These are phyloP conservation scores for Chlorella sp. DNA, from an alignment of 139 green algal species.

Conservation along the genomic window DNA sequence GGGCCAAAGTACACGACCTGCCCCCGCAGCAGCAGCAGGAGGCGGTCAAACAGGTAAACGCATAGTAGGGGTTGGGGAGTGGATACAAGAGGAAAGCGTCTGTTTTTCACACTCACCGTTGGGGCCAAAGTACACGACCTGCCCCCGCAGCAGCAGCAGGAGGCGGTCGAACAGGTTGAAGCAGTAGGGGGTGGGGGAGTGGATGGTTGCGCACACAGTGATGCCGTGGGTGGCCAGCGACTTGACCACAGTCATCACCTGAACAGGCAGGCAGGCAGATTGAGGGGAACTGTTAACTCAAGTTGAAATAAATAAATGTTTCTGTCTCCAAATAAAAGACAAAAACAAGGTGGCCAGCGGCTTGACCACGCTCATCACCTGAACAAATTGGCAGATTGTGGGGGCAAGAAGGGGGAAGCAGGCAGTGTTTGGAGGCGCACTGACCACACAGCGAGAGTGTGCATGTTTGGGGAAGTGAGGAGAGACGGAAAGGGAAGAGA, in stretches of 20 bases:
- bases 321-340: too few species aligned
- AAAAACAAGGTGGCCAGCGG: too few species aligned
- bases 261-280: neutral
- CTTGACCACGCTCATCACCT: too few species aligned
- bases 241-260: slow-evolving; percentile 62
- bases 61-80: slow-evolving; percentile 63
- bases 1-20: slow-evolving; percentile 65
- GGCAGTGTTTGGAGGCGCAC: too few species aligned
- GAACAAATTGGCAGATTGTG: too few species aligned
- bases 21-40: slow-evolving; percentile 33
- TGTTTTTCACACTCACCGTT: slow-evolving; percentile 17
- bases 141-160: slow-evolving; percentile 64
- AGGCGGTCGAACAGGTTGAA: slow-evolving; percentile 77
- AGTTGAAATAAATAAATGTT: too few species aligned
- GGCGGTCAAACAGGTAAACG: slow-evolving; percentile 63
- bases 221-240: slow-evolving; percentile 58
- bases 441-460: too few species aligned
- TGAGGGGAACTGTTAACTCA: neutral
- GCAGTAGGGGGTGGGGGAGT: slow-evolving; percentile 64
- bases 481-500: too few species aligned
- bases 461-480: too few species aligned
- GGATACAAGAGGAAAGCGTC: slow-evolving; percentile 41
- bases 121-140: slow-evolving; percentile 64
- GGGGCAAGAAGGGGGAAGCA: too few species aligned
- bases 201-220: slow-evolving; percentile 76